Evolutionary conservation across 495 filamentous ascomycete genomes (phyloP), one percentile per base, ranked within the genome.

Genomic region (Xylaria longipes): DNA sequence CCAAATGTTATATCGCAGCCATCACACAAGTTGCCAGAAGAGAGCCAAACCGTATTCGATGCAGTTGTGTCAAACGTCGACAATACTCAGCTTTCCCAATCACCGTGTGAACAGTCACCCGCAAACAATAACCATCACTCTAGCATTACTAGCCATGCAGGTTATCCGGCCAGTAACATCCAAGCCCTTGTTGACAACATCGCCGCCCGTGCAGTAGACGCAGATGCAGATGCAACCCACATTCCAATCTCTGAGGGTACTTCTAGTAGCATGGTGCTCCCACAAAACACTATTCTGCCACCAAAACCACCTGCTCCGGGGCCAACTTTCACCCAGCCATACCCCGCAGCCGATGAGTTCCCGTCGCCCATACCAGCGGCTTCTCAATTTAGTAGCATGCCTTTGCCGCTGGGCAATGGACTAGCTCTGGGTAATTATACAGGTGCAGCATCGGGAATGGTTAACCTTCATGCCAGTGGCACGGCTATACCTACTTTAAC

Each of bases 281-380:
- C 84, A 64, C 76, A 80, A 74, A 84, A 84, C 75, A 84, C 83
- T 56, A 77, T 91, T 22, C 89, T 89, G 66, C 89, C 89, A 57
- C 88, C 89, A 11, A 90, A 90, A 35, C 74, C 86, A 61, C 84
- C 87, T 37, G 84, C 84, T 31, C 89, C 89, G 77, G 75, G 74
- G 58, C 65, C 71, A 31, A 37, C 71, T 50, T 74, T 77, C 54
- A 65, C 62, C 35, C 79, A 69, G 45, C 50, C 71, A 22, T 62
- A 73, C 35, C 64, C 75, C 41, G 67, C 48, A 37, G 68, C 75
- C 65, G 72, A 31, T 78, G 69, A 69, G 77, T 72, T 69, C 71
- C 58, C 71, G 56, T 71, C 63, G 17, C 20, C 25, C 29, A 66
- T 66, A 7, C 46, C 64, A 20, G 66, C 71, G 65, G 58, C 56